These are phyloP conservation scores for Tetrapisispora phaffii DNA, from an alignment of 805 yeast species.

Conservation along the genomic window DNA sequence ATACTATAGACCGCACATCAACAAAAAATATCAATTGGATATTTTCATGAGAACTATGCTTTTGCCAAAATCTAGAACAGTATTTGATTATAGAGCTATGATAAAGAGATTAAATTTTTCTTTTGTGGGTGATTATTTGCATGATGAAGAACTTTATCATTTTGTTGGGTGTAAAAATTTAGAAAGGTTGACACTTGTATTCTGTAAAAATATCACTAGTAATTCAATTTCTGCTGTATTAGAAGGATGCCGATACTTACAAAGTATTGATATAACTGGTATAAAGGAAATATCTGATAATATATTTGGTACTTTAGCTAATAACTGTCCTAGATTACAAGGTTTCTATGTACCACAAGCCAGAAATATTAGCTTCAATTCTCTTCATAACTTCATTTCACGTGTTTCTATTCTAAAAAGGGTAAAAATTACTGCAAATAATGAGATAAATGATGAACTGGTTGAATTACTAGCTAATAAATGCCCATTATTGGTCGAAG, in stretches of 20 bases:
- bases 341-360: constrained; percentile 88
- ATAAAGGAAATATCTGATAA: constrained; percentile 60
- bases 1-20: constrained; percentile 79
- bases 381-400: constrained; percentile 47
- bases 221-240: constrained; percentile 53
- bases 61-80: constrained; percentile 30
- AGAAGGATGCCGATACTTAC: constrained; percentile 56
- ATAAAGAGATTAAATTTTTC: constrained; percentile 76
- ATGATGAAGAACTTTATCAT: constrained; percentile 49
- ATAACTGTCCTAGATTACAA: constrained; percentile 65
- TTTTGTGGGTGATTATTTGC: constrained; percentile 56
- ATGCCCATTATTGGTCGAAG: constrained; percentile 77
- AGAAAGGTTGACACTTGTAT: constrained; percentile 78
- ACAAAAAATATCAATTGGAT: constrained; percentile 44
- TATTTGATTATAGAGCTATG: constrained; percentile 57
- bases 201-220: constrained; percentile 58
- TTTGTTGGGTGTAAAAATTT: constrained; percentile 64
- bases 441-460: constrained; percentile 52
- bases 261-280: constrained; percentile 81
- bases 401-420: constrained; percentile 71
- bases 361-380: constrained; percentile 52
- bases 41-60: constrained; percentile 29
- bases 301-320: constrained; percentile 57
- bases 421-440: constrained; percentile 68
- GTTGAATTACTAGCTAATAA: constrained; percentile 50